Percentiles rank a stretch among this genome's conserved stretches.
Evolutionary conservation across 805 yeast genomes (phyloP).

Genomic region (Metschnikowia proteae): DNA sequence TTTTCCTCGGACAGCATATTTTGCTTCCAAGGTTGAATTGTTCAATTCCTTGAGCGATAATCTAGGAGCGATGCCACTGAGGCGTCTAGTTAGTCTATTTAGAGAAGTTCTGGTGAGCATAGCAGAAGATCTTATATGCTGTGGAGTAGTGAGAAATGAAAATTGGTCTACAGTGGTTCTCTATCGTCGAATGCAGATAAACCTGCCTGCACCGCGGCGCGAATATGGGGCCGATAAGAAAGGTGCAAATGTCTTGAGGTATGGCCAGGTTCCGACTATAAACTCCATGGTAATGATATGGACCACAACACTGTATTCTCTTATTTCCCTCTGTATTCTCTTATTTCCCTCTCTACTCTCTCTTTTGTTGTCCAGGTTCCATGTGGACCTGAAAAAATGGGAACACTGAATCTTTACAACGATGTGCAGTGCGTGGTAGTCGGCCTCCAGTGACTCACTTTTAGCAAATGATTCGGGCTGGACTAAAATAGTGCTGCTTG

Average conservation of each 20-base stretch:
- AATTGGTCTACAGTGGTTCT: neutral
- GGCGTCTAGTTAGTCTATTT: neutral
- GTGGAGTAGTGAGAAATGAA: neutral
- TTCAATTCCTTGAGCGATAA: constrained; percentile 51
- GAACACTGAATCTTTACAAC: too few relatives aligned
- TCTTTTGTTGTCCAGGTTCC: too few relatives aligned
- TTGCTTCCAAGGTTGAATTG: constrained; percentile 72
- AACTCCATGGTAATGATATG: too few relatives aligned
- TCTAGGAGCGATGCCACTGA: constrained; percentile 12
- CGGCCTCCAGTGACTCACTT: too few relatives aligned
- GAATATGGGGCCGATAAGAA: constrained; percentile 1
- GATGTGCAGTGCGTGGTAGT: too few relatives aligned
- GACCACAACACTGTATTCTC: neutral
- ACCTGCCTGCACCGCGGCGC: constrained; percentile 3
- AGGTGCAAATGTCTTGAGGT: neutral
- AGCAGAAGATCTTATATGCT: neutral
- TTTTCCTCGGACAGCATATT: constrained; percentile 93
- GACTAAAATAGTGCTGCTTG: too few relatives aligned
- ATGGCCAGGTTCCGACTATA: too few relatives aligned
- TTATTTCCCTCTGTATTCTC: too few relatives aligned
- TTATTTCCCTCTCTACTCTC: too few relatives aligned
- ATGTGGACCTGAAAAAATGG: too few relatives aligned
- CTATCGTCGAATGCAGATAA: neutral
- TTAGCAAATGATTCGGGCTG: too few relatives aligned
- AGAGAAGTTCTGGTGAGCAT: neutral